phyloP scores from a whole-genome alignment of 2,329 filamentous ascomycete species.

The Alternaria brassicae region DNA sequence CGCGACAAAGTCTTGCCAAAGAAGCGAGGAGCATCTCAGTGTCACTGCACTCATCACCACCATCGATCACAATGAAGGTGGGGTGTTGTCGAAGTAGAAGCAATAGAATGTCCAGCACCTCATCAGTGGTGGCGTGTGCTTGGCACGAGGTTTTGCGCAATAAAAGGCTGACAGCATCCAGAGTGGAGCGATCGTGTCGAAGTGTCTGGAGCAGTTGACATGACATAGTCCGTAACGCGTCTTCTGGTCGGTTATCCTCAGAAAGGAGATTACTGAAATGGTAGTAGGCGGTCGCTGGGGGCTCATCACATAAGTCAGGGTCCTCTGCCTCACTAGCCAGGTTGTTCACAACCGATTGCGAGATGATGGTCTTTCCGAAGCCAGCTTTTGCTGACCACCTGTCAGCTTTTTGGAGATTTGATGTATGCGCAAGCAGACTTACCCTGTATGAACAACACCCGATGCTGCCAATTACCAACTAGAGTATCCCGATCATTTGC shows the following conservation, averaged over 20 bases:
- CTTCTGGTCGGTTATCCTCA: conserved; percentile 23
- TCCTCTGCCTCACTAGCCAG: conserved; percentile 29
- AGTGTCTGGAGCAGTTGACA: conserved; percentile 36
- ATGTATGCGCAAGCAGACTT: not conserved
- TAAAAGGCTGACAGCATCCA: conserved; percentile 39
- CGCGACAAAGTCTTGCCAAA: conserved; percentile 33
- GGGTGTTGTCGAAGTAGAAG: conserved; percentile 41
- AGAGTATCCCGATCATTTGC: conserved; percentile 30
- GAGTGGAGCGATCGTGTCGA: conserved; percentile 30
- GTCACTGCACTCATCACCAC: conserved; percentile 39
- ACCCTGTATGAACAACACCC: conserved; percentile 44
- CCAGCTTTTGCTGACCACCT: conserved; percentile 32
- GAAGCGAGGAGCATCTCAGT: conserved; percentile 24
- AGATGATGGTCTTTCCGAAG: conserved; percentile 42
- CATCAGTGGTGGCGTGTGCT: conserved; percentile 36
- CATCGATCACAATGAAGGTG: conserved; percentile 42
- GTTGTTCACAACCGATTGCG: conserved; percentile 33
- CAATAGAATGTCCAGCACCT: conserved; percentile 33
- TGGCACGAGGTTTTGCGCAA: conserved; percentile 33
- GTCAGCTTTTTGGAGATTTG: conserved; percentile 5
- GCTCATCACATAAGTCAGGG: conserved; percentile 32
- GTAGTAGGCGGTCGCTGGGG: conserved; percentile 32
- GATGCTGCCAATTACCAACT: conserved; percentile 33
- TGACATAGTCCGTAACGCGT: conserved; percentile 36
- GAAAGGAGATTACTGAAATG: conserved; percentile 31